These are phyloP conservation scores for Tuber melanosporum DNA, from an alignment of 495 filamentous ascomycete genomes.

Conservation along the genomic window DNA sequence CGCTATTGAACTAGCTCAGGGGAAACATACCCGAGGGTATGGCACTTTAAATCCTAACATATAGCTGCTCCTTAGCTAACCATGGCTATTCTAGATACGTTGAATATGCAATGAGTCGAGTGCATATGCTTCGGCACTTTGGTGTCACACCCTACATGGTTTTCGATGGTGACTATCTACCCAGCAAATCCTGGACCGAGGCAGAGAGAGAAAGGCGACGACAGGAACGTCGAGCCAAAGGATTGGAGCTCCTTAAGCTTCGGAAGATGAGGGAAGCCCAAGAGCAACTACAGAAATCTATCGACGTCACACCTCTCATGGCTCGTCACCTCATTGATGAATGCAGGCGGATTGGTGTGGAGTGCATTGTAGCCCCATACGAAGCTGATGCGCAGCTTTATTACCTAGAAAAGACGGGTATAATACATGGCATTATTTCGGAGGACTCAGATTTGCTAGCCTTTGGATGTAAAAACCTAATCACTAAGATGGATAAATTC, in stretches of 20 bases:
- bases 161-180: conserved; percentile 93
- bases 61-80: conserved; percentile 17
- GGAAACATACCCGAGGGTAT: conserved; percentile 80
- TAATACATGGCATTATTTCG: conserved; percentile 80
- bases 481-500: conserved; percentile 92
- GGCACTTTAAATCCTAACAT: conserved; percentile 9
- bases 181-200: conserved; percentile 93
- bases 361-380: conserved; percentile 92
- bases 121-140: conserved; percentile 86
- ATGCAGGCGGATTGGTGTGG: conserved; percentile 67
- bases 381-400: conserved; percentile 95
- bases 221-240: conserved; percentile 64
- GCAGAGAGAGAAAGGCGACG: conserved; percentile 48
- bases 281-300: conserved; percentile 83
- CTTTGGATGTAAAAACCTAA: conserved; percentile 79
- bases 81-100: conserved; percentile 58
- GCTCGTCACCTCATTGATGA: conserved; percentile 86
- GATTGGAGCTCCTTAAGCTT: conserved; percentile 70
- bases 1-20: conserved; percentile 81
- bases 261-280: conserved; percentile 76
- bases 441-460: conserved; percentile 97
- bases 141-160: conserved; percentile 88
- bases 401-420: conserved; percentile 78
- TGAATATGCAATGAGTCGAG: conserved; percentile 82
- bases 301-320: conserved; percentile 96